Conservation (phyloP, 768 basidiomycete species). For the Kwoniella newhampshirensis region DNA sequence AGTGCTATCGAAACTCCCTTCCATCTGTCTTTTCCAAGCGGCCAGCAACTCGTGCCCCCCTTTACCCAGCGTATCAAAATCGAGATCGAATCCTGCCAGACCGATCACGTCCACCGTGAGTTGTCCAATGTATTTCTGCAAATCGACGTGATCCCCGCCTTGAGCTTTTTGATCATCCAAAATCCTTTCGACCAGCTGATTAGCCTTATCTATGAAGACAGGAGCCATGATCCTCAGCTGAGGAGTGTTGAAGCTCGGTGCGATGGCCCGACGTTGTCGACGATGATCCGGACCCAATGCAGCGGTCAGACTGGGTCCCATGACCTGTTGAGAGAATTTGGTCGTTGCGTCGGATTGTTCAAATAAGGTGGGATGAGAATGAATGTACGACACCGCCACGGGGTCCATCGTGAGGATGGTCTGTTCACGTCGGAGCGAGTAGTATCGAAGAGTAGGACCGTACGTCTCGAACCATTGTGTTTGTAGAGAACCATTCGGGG, state of each 20-base stretch:
- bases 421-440: slow-evolving; percentile 53
- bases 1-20: no score
- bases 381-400: slow-evolving; percentile 67
- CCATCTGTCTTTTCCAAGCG: no score
- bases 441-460: slow-evolving; percentile 41
- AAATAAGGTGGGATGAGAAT: slow-evolving; percentile 63
- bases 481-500: no score
- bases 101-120: slow-evolving; percentile 77
- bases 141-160: slow-evolving; percentile 56
- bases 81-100: slow-evolving; percentile 70
- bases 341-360: slow-evolving; percentile 83
- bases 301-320: slow-evolving; percentile 63
- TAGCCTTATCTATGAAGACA: slow-evolving; percentile 64
- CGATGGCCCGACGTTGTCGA: slow-evolving; percentile 65
- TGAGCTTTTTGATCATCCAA: slow-evolving; percentile 4
- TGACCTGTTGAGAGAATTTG: slow-evolving; percentile 68
- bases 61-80: slow-evolving; percentile 82
- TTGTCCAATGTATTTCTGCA: slow-evolving; percentile 62
- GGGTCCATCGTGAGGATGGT: slow-evolving; percentile 81
- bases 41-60: no score
- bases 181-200: slow-evolving; percentile 54
- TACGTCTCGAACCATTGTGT: slow-evolving; percentile 42
- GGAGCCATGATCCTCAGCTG: slow-evolving; percentile 61
- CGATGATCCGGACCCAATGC: slow-evolving; percentile 64
- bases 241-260: slow-evolving; percentile 52